Evolutionary conservation across 1,284 basidiomycete genomes (phyloP).

Genomic region (Naganishia cerealis): DNA sequence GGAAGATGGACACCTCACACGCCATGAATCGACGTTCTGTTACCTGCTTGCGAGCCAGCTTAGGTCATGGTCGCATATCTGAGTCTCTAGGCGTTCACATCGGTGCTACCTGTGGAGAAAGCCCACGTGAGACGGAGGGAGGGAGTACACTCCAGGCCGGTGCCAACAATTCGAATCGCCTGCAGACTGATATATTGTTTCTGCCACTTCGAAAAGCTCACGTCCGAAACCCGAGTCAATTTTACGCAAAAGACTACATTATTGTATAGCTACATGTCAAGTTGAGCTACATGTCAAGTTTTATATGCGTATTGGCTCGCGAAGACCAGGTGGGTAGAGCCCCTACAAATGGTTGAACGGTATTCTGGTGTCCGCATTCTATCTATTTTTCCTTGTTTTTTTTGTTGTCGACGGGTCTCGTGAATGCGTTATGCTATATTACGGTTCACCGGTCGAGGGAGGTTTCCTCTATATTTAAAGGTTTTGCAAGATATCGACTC

Average conservation of each 20-base stretch:
- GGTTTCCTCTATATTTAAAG: constrained; percentile 1
- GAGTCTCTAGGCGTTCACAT: neutral
- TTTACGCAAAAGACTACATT: neutral
- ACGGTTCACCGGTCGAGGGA: too few relatives aligned
- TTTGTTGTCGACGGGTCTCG: neutral
- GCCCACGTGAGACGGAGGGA: neutral
- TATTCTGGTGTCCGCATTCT: constrained; percentile 1
- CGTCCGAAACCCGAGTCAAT: neutral
- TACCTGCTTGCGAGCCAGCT: neutral
- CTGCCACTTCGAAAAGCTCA: neutral
- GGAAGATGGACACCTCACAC: neutral
- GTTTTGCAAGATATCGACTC: constrained; percentile 22
- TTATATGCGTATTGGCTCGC: neutral
- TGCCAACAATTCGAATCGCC: neutral
- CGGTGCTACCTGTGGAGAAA: neutral
- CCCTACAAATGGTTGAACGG: constrained; percentile 31
- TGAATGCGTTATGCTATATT: neutral
- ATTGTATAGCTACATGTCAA: constrained; percentile 29
- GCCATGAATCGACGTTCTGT: neutral
- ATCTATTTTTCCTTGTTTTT: neutral
- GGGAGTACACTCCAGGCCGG: neutral
- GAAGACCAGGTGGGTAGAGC: constrained; percentile 13
- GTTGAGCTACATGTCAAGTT: constrained; percentile 29
- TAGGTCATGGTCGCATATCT: neutral
- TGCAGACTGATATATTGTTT: neutral